Evolutionary conservation across 768 basidiomycete species (phyloP), one percentile per base, ranked within the genome.

Genomic region (Leccinum imitatum): DNA sequence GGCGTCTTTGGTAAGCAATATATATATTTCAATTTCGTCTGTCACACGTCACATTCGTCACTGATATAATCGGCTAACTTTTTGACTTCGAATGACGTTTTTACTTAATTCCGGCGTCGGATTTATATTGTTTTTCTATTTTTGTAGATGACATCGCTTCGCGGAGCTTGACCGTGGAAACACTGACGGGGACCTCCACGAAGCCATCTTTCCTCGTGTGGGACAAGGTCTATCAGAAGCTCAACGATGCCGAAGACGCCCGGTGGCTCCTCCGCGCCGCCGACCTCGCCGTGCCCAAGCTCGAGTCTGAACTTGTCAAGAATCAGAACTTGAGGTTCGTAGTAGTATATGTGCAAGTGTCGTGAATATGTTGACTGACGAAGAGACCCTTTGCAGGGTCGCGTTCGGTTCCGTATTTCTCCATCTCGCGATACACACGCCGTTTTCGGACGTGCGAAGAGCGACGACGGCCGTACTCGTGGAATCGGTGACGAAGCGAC

Each of bases 191-290:
- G 5, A 73, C 84, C 0, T 75, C 78, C 14, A 75, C 82, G 23
- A 97, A 93, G 69, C 90, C 93, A 0, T 88, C 90, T 2, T 97
- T 97, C 76, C 73, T 98, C 44, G 66, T 95, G 14, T 93, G 85
- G 84, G 94, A 96, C 56, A 94, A 91, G 70, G 86, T 92, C 0
- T 94, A 93, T 67, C 84, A 87, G 59, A 93, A 91, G 69, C 63
- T 89, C 15, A 75, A 77, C 7, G 81, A 84, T 6, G 65, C 78
- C 0, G 80, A 81, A 3, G 93, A 93, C 15, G 86, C 92, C 57
- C 67, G 64, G 13, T 97, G 95, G 95, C 73, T 97, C 2, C 74
- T 93, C 14, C 81, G 87, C 33, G 88, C 90, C 0, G 69, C 80
- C 9, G 79, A 87, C 56, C 82, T 80, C 4, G 74, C 80, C 3